phyloP scores from a whole-genome alignment of 1,284 basidiomycete species.

The Moesziomyces globuligerus region DNA sequence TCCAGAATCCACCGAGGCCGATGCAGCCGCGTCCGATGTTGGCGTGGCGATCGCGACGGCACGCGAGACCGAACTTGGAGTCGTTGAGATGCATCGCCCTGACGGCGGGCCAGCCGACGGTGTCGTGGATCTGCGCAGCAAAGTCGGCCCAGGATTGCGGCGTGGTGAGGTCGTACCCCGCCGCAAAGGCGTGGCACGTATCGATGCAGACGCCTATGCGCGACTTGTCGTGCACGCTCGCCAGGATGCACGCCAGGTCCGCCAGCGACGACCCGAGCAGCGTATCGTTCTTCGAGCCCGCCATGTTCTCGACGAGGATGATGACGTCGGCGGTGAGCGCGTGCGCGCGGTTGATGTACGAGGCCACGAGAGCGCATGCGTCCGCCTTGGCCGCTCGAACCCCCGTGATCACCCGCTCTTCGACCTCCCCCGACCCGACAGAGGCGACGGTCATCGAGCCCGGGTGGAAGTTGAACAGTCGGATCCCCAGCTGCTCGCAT shows the following conservation, averaged over 20 bases:
- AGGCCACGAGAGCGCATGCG: slow-evolving; percentile 76
- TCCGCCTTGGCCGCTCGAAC: slow-evolving; percentile 72
- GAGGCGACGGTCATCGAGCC: slow-evolving; percentile 39
- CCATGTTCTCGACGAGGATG: slow-evolving; percentile 86
- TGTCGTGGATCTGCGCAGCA: slow-evolving; percentile 74
- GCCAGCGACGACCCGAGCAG: slow-evolving; percentile 79
- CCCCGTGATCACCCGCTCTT: slow-evolving; percentile 71
- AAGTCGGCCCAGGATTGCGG: slow-evolving; percentile 66
- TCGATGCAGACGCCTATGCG: slow-evolving; percentile 85
- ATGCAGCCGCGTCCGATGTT: slow-evolving; percentile 84
- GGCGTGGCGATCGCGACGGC: slow-evolving; percentile 81
- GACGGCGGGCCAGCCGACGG: slow-evolving; percentile 78
- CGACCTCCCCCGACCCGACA: neutral
- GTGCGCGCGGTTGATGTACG: slow-evolving; percentile 81
- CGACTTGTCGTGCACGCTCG: slow-evolving; percentile 76
- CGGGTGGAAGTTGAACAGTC: slow-evolving; percentile 85
- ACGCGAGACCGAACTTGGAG: slow-evolving; percentile 75
- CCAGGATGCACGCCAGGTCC: slow-evolving; percentile 78
- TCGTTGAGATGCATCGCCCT: slow-evolving; percentile 83
- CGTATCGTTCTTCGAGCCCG: slow-evolving; percentile 73
- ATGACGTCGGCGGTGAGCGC: slow-evolving; percentile 75
- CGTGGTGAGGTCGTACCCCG: slow-evolving; percentile 83
- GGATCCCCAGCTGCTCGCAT: slow-evolving; percentile 80
- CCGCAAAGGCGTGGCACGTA: slow-evolving; percentile 87
- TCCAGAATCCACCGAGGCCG: slow-evolving; percentile 75